phyloP scores from a whole-genome alignment of 192 early-diverging fungal genomes.

The Chytriomyces sp. region DNA sequence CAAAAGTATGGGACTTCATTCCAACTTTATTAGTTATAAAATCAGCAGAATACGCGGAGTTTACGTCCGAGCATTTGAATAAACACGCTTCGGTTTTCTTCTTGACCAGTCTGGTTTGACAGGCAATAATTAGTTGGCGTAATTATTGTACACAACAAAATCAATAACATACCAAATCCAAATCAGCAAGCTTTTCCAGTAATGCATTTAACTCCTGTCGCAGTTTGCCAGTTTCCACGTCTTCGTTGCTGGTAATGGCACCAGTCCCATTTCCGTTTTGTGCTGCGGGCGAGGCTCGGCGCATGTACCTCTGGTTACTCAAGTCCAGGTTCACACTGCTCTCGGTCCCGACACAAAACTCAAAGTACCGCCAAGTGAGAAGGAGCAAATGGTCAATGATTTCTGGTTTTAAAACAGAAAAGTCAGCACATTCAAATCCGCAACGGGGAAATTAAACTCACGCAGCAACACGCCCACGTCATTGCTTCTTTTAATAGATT shows the following conservation, averaged over 20 bases:
- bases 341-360: conserved; percentile 9
- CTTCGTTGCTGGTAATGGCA: not conserved
- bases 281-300: not conserved
- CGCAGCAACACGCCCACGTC: conserved; percentile 42
- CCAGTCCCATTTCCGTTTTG: no score
- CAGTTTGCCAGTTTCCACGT: not conserved
- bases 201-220: not conserved
- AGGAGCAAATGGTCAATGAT: conserved; percentile 19
- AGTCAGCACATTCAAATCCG: conserved; percentile 13
- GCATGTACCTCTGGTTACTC: conserved; percentile 15
- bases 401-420: not conserved
- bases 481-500: conserved; percentile 39
- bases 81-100: conserved; percentile 18
- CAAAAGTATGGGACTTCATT: conserved; percentile 6
- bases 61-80: conserved; percentile 6
- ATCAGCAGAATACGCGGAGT: conserved; percentile 19
- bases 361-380: conserved; percentile 27
- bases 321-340: not conserved
- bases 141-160: not conserved
- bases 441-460: not conserved
- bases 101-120: conserved; percentile 36
- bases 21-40: no score
- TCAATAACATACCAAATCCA: conserved; percentile 19
- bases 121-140: not conserved
- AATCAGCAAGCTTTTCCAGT: not conserved